Evolutionary conservation across 2,329 filamentous ascomycete species (phyloP), one percentile per base, ranked within the genome.

Genomic region (Helicocarpus griseus): DNA sequence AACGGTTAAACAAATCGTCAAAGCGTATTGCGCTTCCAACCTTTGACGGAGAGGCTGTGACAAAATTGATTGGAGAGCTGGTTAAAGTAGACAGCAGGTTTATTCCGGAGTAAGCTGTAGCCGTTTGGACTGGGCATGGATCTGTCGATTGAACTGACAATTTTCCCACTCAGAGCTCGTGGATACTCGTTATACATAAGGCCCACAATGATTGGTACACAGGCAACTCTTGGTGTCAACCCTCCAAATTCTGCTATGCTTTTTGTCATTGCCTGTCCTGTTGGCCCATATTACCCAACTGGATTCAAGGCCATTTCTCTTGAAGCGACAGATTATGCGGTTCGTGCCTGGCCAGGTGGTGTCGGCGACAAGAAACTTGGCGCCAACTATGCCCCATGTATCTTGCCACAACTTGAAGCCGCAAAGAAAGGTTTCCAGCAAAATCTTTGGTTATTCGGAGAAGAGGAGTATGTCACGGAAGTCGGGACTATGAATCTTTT

Each of bases 401-500:
- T 98, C 63, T 77, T 97, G n/a, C 93, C 93, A 17, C 93, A 98
- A 73, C 81, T 93, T 63, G 82, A 95, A 72, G 93, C 93, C 39
- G 89, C 89, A 43, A 86, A 83, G 69, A 82, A 89, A 52, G 93
- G 93, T 21, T 95, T 90, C 79, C 91, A 97, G 73, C 93, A 98
- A 76, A 98, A 97, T 72, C 78, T 98, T 50, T 98, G 93, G 93
- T 76, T 98, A 29, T 98, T 97, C 66, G 90, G 90, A 40, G 85
- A 94, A 65, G 89, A 97, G 70, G 89, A 97, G 69, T 95, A 85
- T 64, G 85, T 97, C 53, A 98, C 93, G 44, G 93, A 98, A 72
- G 93, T 96, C 52, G 93, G 93, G 63, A 97, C 93, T 53, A 98
- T 98, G 93, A 98, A 98, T 73, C 83, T 98, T 68, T 98, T 97